A percentile compares a stretch with the other conserved stretches of the same genome.
Conservation (phyloP, 73 alveolate genomes). For the Blepharisma stoltei region DNA sequence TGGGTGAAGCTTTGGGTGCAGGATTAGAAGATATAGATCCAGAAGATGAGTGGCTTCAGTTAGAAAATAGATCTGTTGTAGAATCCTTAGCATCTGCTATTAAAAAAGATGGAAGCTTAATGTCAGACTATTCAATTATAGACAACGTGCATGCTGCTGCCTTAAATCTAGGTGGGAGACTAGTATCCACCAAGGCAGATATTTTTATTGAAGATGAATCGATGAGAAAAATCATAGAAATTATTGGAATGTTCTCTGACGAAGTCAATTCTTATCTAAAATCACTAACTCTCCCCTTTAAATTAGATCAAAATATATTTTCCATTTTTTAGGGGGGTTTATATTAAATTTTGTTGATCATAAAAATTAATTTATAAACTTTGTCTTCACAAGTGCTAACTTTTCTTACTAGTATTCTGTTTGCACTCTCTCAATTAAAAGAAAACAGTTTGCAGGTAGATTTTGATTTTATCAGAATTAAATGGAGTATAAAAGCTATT, state of each 20-base stretch:
- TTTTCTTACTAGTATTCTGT: too few species aligned
- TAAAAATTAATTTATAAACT: too few species aligned
- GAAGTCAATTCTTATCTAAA: constrained; percentile 59
- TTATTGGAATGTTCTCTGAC: constrained; percentile 72
- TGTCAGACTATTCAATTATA: neutral
- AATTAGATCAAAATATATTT: too few species aligned
- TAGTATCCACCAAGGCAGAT: constrained; percentile 63
- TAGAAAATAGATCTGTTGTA: constrained; percentile 29
- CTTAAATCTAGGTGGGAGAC: neutral
- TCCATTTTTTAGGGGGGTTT: too few species aligned
- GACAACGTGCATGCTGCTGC: neutral
- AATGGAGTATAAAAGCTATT: too few species aligned
- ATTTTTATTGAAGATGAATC: constrained; percentile 73
- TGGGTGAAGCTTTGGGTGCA: too few species aligned
- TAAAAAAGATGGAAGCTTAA: neutral
- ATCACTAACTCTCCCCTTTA: too few species aligned
- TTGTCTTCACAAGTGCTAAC: too few species aligned
- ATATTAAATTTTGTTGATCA: too few species aligned
- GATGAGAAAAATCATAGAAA: constrained; percentile 75
- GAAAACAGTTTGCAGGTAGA: too few species aligned
- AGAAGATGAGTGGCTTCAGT: constrained; percentile 58
- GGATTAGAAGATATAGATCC: neutral
- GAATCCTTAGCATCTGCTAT: constrained; percentile 15
- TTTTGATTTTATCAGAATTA: too few species aligned
- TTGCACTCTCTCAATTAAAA: too few species aligned